Evolutionary conservation across 805 yeast species (phyloP), one percentile per base, ranked within the genome.

Genomic region (Saturnispora galanensis): DNA sequence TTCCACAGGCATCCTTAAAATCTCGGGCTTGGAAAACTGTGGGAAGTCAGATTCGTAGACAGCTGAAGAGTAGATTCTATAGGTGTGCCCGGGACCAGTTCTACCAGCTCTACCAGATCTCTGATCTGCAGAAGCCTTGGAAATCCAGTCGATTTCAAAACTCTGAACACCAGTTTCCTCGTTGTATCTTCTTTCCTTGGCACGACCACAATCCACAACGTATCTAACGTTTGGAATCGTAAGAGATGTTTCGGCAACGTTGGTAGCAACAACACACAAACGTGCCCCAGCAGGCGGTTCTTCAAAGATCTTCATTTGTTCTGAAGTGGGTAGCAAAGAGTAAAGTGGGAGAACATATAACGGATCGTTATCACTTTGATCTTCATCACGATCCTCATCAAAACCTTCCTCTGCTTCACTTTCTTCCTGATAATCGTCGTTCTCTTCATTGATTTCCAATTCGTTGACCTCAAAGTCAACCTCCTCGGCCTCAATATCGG

Each of bases 31-130:
- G 10, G 93, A 73, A 56, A 93, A 93, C 56, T 82, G 87, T 3
- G 70, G 70, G 59, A 93, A 93, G 51, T 82, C 93, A 50, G 79
- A 76, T 58, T 93, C 97, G 60, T 70, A 93, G 7, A 94, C 84
- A 2, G 98, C 98, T 12, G 97, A 89, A 0, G 97, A 90, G 56
- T 72, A 93, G 11, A 93, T 63, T 48, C 98, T 69, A 60, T 93
- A 93, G 60, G 96, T 86, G 57, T 93, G 97, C 47, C 99, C 99
- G 0, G 98, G 97, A 0, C 97, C 98, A 0, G 95, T 86, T 69
- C 96, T 77, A 31, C 96, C 96, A 9, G 96, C 95, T 67, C 96
- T 75, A 50, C 65, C 65, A 15, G 64, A 67, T 67, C 99, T 75
- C 68, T 93, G 99, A 52, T 79, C 93, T 0, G 97, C 90, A 47